These are phyloP conservation scores for Penicillium sp. DNA, from an alignment of 2,329 filamentous ascomycete species.

Conservation along the genomic window DNA sequence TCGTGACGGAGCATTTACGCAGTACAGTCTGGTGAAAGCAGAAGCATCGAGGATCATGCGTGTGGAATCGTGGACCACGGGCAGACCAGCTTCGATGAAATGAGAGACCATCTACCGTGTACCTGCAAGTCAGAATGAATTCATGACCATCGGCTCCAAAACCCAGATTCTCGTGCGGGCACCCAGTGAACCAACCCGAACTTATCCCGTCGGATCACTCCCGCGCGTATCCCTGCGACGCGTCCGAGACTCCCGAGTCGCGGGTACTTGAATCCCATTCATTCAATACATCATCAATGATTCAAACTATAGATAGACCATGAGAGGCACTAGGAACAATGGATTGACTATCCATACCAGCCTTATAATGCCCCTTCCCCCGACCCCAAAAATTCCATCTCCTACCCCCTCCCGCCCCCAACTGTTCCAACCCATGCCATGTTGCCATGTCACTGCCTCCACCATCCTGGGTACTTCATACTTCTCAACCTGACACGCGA, in stretches of 20 bases:
- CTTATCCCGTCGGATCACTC: neutral
- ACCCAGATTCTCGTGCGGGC: too few species aligned
- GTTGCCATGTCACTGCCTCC: neutral
- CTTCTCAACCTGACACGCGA: constrained; percentile 5
- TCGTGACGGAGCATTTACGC: neutral
- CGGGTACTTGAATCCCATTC: neutral
- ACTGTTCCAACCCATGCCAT: constrained; percentile 1
- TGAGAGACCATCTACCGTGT: too few species aligned
- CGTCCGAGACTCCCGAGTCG: constrained; percentile 15
- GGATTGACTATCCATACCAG: neutral
- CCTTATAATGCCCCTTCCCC: neutral
- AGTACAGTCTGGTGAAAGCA: neutral
- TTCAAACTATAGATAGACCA: neutral
- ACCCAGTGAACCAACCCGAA: neutral
- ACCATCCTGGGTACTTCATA: neutral
- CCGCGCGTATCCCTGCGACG: constrained; percentile 23
- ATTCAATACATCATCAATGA: neutral
- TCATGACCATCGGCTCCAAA: too few species aligned
- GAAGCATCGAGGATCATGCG: too few species aligned
- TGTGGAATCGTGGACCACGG: neutral
- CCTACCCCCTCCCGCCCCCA: neutral
- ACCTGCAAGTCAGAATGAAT: too few species aligned
- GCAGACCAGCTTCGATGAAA: neutral
- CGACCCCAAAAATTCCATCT: neutral
- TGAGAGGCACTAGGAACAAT: neutral